A percentile compares a stretch with the other conserved stretches of the same genome.
phyloP scores from a whole-genome alignment of 2,329 filamentous ascomycete species.

The Paracoccidioides brasiliensis region DNA sequence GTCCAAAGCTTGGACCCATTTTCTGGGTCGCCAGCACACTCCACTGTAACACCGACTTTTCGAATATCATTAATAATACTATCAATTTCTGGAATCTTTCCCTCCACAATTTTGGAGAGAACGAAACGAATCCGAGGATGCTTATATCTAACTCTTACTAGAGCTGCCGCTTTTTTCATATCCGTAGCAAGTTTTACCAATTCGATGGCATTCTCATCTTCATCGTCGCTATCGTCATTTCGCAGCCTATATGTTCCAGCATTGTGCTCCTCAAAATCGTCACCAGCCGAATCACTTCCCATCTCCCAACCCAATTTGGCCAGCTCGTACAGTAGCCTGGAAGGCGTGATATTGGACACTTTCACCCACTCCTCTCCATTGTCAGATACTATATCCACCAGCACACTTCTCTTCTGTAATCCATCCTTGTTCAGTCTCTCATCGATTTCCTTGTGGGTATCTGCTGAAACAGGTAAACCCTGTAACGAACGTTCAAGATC shows the following conservation, averaged over 20 bases:
- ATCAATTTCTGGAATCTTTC: slow-evolving; percentile 42
- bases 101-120: slow-evolving; percentile 44
- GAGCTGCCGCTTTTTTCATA: slow-evolving; percentile 44
- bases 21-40: slow-evolving; percentile 19
- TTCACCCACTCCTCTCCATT: slow-evolving; percentile 55
- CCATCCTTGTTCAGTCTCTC: slow-evolving; percentile 15
- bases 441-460: slow-evolving; percentile 6
- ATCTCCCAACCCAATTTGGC: slow-evolving; percentile 54
- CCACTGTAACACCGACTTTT: slow-evolving; percentile 34
- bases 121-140: slow-evolving; percentile 48
- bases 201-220: slow-evolving; percentile 44
- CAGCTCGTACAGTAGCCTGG: slow-evolving; percentile 52
- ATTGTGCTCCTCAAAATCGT: slow-evolving; percentile 27
- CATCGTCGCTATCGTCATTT: slow-evolving; percentile 28
- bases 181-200: slow-evolving; percentile 48
- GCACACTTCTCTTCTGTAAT: slow-evolving; percentile 36
- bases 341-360: slow-evolving; percentile 52
- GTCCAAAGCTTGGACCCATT: not conserved
- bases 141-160: slow-evolving; percentile 45
- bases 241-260: slow-evolving; percentile 19
- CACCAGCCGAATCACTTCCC: slow-evolving; percentile 33
- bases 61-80: slow-evolving; percentile 43
- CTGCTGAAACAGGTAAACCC: slow-evolving; percentile 1
- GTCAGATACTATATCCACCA: slow-evolving; percentile 52
- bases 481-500: slow-evolving; percentile 1